Base-by-base conservation (phyloP, 352 stramenopile genomes). In the Phytopythium montanum region DNA sequence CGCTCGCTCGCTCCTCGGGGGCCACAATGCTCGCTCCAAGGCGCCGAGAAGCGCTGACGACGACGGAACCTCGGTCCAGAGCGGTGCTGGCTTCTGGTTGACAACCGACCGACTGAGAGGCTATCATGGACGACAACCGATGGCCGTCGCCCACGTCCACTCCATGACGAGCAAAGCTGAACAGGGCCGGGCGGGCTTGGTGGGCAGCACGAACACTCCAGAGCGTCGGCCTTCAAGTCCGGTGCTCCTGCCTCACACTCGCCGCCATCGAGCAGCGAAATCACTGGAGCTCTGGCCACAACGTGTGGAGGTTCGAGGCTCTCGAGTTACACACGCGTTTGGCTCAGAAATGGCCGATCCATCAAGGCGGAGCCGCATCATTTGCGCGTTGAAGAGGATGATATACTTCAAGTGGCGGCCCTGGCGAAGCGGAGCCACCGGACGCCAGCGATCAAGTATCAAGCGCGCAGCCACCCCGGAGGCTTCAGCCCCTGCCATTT, bases 251-350 rank as follows among this genome's bases (percentile, higher is more conserved):
- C n/a, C n/a, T n/a, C n/a, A n/a, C n/a, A n/a, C n/a, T n/a, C n/a
- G n/a, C n/a, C n/a, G n/a, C n/a, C n/a, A n/a, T 51, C 44, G 44
- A 51, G 23, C 23, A 14, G 44, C 44, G 44, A 51, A 51, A 51
- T 51, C 19, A 19, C 44, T 51, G 44, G 23, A n/a, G n/a, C n/a
- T n/a, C n/a, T n/a, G n/a, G n/a, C n/a, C n/a, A n/a, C n/a, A n/a
- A n/a, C 28, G 13, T 31, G 28, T 14, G 14, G 44, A 14, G 28
- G 33, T 5, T 51, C 18, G n/a, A 33, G 10, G 7, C 12, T n/a
- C 44, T 21, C 4, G 44, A 18, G 21, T 21, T 28, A 33, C 44
- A 28, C 44, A 51, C 41, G 39, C 16, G 36, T 14, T 42, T 19
- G 36, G 36, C 36, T 36, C 31, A 36, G 31, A 36, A 36, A 36